Conservation (phyloP, 208 protist genomes). For the Leishmania amazonensis region DNA sequence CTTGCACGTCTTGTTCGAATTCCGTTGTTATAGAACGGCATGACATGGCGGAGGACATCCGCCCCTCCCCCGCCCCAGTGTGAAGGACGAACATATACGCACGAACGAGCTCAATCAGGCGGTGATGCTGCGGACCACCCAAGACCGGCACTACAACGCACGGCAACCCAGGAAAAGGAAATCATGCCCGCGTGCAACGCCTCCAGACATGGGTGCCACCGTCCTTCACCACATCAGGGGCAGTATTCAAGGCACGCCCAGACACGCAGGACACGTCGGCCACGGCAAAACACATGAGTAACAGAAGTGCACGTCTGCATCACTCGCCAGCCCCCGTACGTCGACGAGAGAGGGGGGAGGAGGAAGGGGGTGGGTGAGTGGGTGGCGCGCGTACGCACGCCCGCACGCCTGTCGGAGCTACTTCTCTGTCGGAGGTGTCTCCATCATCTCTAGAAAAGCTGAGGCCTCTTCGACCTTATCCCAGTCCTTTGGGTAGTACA, state of each 20-base stretch:
- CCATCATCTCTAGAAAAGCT: constrained; percentile 72
- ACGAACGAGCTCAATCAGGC: neutral
- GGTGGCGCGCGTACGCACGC: neutral
- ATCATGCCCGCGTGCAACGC: no score
- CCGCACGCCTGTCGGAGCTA: neutral
- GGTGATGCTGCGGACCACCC: neutral
- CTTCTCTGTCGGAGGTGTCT: neutral
- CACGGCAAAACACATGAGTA: no score
- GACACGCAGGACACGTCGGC: neutral
- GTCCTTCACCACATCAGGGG: no score
- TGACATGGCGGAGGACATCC: no score
- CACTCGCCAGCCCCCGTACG: no score
- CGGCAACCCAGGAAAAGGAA: neutral
- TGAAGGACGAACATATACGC: neutral
- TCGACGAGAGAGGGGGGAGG: no score
- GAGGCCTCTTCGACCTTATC: constrained; percentile 62
- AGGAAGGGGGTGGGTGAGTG: no score
- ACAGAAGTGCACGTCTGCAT: no score
- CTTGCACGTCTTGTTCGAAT: neutral
- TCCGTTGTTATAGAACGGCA: neutral
- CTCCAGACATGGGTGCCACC: neutral
- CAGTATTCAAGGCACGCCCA: neutral
- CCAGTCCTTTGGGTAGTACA: constrained; percentile 64
- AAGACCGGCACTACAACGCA: neutral
- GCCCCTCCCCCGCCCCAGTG: no score